Percentiles rank a stretch among this genome's conserved stretches.
Conservation (phyloP, 2,329 filamentous ascomycete genomes). For the Septoria linicola region DNA sequence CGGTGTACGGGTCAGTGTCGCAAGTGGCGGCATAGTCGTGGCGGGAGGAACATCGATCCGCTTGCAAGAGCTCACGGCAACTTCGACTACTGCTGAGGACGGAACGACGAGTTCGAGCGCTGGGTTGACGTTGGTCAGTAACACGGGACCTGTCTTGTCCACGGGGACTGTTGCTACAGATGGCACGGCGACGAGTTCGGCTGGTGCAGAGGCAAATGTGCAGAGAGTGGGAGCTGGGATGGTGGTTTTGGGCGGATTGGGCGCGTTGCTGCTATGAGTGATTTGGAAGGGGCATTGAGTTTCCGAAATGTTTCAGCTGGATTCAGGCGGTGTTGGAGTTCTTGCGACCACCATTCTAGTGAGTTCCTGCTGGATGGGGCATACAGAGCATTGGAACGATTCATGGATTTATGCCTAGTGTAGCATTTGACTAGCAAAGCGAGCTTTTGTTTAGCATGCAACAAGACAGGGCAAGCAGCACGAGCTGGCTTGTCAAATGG, state of each 20-base stretch:
- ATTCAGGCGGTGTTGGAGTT: neutral
- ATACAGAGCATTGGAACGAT: no score
- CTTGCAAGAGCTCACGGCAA: constrained; percentile 9
- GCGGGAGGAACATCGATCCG: constrained; percentile 12
- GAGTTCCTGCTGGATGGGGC: no score
- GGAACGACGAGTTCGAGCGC: constrained; percentile 3
- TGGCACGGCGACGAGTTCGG: constrained; percentile 8
- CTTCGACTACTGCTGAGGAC: constrained; percentile 2
- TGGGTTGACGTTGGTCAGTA: no score
- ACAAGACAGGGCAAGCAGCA: no score
- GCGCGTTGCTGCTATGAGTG: constrained; percentile 19
- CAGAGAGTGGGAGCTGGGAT: constrained; percentile 7
- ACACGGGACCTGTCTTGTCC: neutral
- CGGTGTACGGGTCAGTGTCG: constrained; percentile 16
- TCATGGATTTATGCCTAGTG: no score
- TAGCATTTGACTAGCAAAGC: neutral
- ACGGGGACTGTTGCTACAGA: neutral
- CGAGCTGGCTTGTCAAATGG: neutral
- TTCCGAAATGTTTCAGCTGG: neutral
- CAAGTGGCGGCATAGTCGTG: constrained; percentile 9
- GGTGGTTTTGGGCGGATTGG: constrained; percentile 22
- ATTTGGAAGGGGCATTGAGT: neutral
- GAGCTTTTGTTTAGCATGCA: no score
- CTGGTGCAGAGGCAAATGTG: constrained; percentile 7
- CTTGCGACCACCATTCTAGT: neutral